A percentile compares a stretch with the other conserved stretches of the same genome.
Evolutionary conservation across 2,329 filamentous ascomycete species (phyloP).

Genomic region (Blumeria hordei): DNA sequence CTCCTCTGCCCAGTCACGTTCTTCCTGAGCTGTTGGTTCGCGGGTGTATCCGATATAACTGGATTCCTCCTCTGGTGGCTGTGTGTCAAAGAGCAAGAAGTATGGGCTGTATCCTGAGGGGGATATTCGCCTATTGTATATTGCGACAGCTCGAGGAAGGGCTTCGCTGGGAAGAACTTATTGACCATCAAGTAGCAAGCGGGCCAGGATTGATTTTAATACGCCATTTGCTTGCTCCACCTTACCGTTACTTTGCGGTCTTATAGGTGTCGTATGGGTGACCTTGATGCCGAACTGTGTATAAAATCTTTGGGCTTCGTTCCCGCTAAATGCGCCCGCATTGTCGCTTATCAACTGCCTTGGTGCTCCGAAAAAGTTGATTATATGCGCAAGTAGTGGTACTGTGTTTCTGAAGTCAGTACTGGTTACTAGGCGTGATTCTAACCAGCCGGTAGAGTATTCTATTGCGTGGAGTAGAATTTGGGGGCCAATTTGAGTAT

Average conservation of each 20-base stretch:
- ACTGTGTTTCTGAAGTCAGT: not conserved
- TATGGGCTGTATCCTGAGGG: not conserved
- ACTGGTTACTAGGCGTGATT: not conserved
- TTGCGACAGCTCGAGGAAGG: not conserved
- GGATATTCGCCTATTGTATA: not conserved
- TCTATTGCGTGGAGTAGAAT: not conserved
- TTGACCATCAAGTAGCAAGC: not conserved
- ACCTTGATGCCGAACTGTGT: not conserved
- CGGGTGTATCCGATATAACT: not conserved
- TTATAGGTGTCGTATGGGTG: not conserved
- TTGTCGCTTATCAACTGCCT: not conserved
- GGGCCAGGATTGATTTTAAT: not conserved
- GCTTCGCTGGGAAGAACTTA: not conserved
- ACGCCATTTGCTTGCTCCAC: not conserved
- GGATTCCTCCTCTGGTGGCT: not conserved
- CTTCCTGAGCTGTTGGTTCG: not conserved
- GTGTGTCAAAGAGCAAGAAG: not conserved
- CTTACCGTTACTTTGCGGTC: not conserved
- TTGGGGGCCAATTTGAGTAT: not conserved
- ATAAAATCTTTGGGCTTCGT: not conserved
- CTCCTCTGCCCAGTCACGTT: not conserved
- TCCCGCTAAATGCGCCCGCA: not conserved
- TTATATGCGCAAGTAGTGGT: not conserved
- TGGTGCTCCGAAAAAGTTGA: not conserved
- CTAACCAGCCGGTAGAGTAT: not conserved